A percentile compares a stretch with the other conserved stretches of the same genome.
Evolutionary conservation across 2,329 filamentous ascomycete genomes (phyloP).

Genomic region (Plenodomus biglobosus): DNA sequence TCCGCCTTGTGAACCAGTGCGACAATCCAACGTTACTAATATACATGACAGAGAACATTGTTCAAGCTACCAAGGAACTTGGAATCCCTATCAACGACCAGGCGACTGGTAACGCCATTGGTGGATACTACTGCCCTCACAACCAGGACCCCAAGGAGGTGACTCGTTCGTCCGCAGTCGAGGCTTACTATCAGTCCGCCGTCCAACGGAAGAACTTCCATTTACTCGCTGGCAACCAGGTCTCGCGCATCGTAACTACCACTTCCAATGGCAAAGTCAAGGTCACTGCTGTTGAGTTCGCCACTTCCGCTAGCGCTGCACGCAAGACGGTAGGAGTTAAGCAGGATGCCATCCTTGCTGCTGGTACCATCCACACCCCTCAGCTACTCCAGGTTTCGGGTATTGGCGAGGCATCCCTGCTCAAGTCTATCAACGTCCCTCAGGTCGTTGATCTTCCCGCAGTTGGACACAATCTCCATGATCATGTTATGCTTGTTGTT

Average conservation of each 20-base stretch:
- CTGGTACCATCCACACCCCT: slow-evolving; percentile 29
- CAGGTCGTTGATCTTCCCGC: slow-evolving; percentile 28
- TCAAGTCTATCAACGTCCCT: slow-evolving; percentile 20
- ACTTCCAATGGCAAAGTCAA: slow-evolving; percentile 11
- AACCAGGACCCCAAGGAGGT: slow-evolving; percentile 15
- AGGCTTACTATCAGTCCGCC: slow-evolving; percentile 24
- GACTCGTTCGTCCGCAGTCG: slow-evolving; percentile 22
- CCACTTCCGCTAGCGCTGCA: slow-evolving; percentile 13
- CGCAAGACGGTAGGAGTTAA: slow-evolving; percentile 18
- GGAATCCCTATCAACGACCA: slow-evolving; percentile 23
- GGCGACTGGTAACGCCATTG: slow-evolving; percentile 22
- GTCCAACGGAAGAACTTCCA: slow-evolving; percentile 21
- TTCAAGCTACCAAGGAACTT: slow-evolving; percentile 18
- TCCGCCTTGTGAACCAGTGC: not conserved
- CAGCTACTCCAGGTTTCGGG: slow-evolving; percentile 33
- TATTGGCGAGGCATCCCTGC: slow-evolving; percentile 25
- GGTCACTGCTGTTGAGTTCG: slow-evolving; percentile 24
- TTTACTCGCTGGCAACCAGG: slow-evolving; percentile 19
- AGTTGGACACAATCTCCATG: slow-evolving; percentile 29
- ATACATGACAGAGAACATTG: slow-evolving; percentile 16
- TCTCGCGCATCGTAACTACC: slow-evolving; percentile 15
- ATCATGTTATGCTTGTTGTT: slow-evolving; percentile 16
- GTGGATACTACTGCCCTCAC: slow-evolving; percentile 25
- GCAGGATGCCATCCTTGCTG: slow-evolving; percentile 28
- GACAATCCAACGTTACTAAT: not conserved